Evolutionary conservation across 2,329 filamentous ascomycete genomes (phyloP), one percentile per base, ranked within the genome.

Genomic region (Aureobasidium sp.): DNA sequence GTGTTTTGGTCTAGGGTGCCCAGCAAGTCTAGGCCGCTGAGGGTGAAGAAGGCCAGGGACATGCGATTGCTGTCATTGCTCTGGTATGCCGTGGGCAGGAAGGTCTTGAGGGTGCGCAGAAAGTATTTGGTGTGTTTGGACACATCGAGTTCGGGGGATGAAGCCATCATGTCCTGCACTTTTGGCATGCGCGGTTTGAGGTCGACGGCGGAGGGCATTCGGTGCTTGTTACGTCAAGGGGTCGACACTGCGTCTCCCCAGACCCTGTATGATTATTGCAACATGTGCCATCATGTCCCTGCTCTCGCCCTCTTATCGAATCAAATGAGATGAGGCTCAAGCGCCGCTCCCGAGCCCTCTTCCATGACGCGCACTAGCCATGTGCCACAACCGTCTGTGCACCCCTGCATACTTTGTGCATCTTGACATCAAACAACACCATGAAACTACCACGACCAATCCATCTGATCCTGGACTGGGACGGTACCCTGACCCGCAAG

Each of bases 11-110:
- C 74, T 42, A 90, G 78, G 1, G 82, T 80, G 14, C 84, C 86
- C 34, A 99, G 85, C 1, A 97, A 78, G 71, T 96, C 91, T 53
- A 96, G 81, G 1, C 91, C 90, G 8, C 90, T 88, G 69, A 97
- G 78, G 67, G 88, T 92, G 79, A 99, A 96, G 79, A 88, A 96
- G 67, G 86, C 91, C 61, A 97, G 85, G 5, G 88, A 89, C 79
- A 97, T 88, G 69, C 94, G 91, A 70, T 88, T 93, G 68, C 91
- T 91, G 77, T 99, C 94, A 73, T 89, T 94, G 72, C 86, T 82
- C 17, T 90, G 95, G 78, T 97, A 99, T 12, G 61, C 53, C 1
- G 61, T 82, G 0, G 94, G 94, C 7, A 99, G 85, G 65, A 88
- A 83, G 27, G 87, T 88, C 72, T 88, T 88, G 66, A 94, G 83